A percentile compares a stretch with the other conserved stretches of the same genome.
These are phyloP conservation scores for Metarhizium brunneum DNA, from an alignment of 2,329 filamentous ascomycete species.

Conservation along the genomic window DNA sequence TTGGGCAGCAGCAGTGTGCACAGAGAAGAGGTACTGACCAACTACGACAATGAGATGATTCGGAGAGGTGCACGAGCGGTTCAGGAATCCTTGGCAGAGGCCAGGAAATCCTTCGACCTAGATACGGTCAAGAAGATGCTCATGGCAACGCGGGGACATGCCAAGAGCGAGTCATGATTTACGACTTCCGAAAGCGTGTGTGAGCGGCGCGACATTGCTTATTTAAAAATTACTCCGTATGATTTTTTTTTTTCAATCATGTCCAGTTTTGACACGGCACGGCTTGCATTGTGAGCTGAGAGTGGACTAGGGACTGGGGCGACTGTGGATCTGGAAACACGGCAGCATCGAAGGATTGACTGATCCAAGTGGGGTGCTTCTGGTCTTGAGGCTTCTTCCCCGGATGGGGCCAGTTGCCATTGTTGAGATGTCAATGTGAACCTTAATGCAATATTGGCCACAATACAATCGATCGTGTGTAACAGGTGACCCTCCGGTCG, in stretches of 20 bases:
- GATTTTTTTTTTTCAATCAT: too few species aligned
- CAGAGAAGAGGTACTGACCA: slow-evolving; percentile 13
- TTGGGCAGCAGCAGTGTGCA: slow-evolving; percentile 5
- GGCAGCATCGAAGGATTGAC: too few species aligned
- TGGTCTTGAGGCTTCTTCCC: not conserved
- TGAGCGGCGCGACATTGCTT: too few species aligned
- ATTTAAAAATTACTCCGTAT: too few species aligned
- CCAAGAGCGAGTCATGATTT: slow-evolving; percentile 4
- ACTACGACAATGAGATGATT: slow-evolving; percentile 23
- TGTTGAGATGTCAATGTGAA: not conserved
- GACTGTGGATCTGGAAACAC: too few species aligned
- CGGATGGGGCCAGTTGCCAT: not conserved
- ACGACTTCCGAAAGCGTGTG: too few species aligned
- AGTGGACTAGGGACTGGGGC: too few species aligned
- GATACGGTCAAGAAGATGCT: slow-evolving; percentile 21
- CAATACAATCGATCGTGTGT: not conserved
- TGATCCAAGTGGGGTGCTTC: too few species aligned
- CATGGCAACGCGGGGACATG: slow-evolving; percentile 21
- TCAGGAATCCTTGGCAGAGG: slow-evolving; percentile 23
- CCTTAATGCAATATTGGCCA: not conserved
- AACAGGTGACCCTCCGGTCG: not conserved
- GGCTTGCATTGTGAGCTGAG: too few species aligned
- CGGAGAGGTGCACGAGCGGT: slow-evolving; percentile 24
- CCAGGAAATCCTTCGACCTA: slow-evolving; percentile 19
- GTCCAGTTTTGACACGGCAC: too few species aligned